A percentile compares a stretch with the other conserved stretches of the same genome.
Evolutionary conservation across 169 alveolate species (phyloP).

Genomic region (Plasmodium malariae): DNA sequence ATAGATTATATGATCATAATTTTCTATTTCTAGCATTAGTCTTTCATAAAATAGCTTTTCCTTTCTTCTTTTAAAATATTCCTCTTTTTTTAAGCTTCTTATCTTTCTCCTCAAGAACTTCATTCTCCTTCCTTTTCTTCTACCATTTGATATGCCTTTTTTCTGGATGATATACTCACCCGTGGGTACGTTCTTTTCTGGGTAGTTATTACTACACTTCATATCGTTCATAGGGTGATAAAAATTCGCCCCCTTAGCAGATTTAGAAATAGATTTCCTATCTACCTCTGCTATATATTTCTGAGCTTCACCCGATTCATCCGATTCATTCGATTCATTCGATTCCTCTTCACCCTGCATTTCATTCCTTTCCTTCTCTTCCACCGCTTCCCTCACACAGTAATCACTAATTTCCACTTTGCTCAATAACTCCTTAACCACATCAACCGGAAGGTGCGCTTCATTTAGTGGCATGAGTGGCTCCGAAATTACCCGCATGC

Average conservation of each 20-base stretch:
- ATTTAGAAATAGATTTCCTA: neutral
- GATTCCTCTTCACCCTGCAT: neutral
- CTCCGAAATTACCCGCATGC: constrained; percentile 83
- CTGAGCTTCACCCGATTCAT: neutral
- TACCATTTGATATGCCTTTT: neutral
- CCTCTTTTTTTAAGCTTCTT: constrained; percentile 1
- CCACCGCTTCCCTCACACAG: constrained; percentile 21
- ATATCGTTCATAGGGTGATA: neutral
- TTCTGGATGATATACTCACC: no score
- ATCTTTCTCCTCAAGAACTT: neutral
- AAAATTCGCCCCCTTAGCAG: no score
- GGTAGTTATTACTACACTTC: neutral
- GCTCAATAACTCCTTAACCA: constrained; percentile 46
- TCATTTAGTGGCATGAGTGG: constrained; percentile 81
- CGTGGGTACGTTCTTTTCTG: neutral
- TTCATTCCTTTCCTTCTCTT: constrained; percentile 18
- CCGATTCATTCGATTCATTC: neutral
- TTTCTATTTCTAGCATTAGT: constrained; percentile 71
- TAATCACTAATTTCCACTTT: constrained; percentile 40
- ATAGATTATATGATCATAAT: constrained; percentile 60
- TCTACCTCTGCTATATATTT: neutral
- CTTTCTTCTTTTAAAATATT: constrained; percentile 22
- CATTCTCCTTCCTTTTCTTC: constrained; percentile 4
- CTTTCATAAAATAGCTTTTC: constrained; percentile 73
- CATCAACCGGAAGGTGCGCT: constrained; percentile 27